Base-by-base conservation (phyloP, 1,139 yeast genomes). In the Hemisphaericaspora xylofermentans region DNA sequence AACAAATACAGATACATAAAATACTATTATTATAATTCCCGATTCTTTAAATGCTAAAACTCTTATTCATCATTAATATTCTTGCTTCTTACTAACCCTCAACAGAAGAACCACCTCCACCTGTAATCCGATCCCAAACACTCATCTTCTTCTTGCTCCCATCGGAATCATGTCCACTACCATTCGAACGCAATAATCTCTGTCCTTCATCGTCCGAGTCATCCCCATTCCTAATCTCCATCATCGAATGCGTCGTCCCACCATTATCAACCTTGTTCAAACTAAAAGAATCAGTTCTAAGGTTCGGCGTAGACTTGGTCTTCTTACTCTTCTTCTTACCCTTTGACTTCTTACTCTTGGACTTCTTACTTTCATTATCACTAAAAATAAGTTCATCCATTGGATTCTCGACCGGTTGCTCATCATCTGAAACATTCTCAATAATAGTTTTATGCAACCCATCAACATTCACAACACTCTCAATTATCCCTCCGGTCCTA, bases 361-460 rank as follows among this genome's bases (percentile, higher is more conserved):
- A 25, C n/a, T 18, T 19, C 25, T 31, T 19, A n/a, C 25, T 31
- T 6, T 31, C 34, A 19, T 18, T 13, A 31, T 31, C 34, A 31
- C 34, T 31, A 5, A 6, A 10, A 8, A 18, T 18, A n/a, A n/a
- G n/a, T n/a, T 31, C 34, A 19, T 31, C 34, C 18, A 31, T 19
- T 13, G 34, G 34, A 18, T 31, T 31, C 12, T 31, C 34, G 2
- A 18, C 19, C 25, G 6, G 13, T 6, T 18, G 45, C 30, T 71
- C 76, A 21, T 60, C 66, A 41, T 71, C 77, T 47, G 69, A 64
- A 10, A 69, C 72, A 50, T 78, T 80, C 54, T 84, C 91, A 57
- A 89, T 88, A 48, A 89, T 86, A 6, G 95, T 88, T 67, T 89
- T 89, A 53, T 81, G 84, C 14, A 88, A 88, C 41, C 96, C 97